Percentiles rank a stretch among this genome's conserved stretches.
Conservation (phyloP, 352 stramenopile species). For the Globisporangium takayamanum region DNA sequence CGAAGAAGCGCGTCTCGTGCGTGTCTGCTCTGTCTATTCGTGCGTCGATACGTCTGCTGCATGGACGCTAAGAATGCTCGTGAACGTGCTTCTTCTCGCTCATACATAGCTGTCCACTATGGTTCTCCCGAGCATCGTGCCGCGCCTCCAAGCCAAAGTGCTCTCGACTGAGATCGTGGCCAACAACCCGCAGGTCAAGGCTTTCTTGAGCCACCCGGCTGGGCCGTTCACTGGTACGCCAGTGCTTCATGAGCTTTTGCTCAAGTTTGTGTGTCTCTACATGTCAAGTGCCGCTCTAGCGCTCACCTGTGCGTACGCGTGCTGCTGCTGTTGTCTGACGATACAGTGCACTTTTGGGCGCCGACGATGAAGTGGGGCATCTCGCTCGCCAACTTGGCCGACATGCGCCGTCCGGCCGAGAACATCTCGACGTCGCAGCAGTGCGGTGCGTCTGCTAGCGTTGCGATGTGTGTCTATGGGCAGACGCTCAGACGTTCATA, state of each 20-base stretch:
- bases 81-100: too few relatives aligned
- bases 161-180: conserved; percentile 61
- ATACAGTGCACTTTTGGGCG: conserved; percentile 84
- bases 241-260: too few relatives aligned
- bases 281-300: neutral
- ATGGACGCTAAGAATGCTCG: neutral
- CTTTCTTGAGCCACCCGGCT: conserved; percentile 66
- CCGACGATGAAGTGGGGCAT: conserved; percentile 88
- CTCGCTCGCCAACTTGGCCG: conserved; percentile 80
- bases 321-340: neutral
- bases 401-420: conserved; percentile 77
- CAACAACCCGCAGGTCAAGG: conserved; percentile 55
- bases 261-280: too few relatives aligned
- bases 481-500: neutral
- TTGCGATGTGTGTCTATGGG: neutral
- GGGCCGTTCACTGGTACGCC: conserved; percentile 78
- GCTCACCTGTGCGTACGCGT: neutral
- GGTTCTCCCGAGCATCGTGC: conserved; percentile 69
- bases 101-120: neutral
- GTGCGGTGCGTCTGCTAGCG: conserved; percentile 18
- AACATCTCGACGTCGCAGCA: conserved; percentile 83
- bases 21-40: neutral
- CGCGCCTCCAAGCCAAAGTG: conserved; percentile 68
- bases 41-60: neutral
- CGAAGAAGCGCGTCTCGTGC: neutral